Evolutionary conservation across 202 grass and related monocot species (phyloP), one percentile per base, ranked within the genome.

Genomic region (Zizania palustris): DNA sequence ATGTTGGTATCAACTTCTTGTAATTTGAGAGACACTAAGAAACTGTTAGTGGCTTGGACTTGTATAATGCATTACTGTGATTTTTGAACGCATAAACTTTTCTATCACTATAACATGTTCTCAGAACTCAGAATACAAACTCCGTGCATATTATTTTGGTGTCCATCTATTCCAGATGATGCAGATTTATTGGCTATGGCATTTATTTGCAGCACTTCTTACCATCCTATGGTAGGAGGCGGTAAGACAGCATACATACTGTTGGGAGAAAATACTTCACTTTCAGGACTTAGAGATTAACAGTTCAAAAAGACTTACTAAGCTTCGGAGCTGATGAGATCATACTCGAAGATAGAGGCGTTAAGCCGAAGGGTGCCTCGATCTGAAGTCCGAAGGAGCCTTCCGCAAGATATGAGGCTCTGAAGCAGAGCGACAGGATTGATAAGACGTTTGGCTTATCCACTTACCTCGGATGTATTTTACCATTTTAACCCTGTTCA

Each of bases 171-270:
- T 77, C 65, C 8, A 57, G 22, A 33, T 45, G 70, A 60, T 28
- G 74, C 18, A 56, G 16, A 76, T 80, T 73, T 76, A 49, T 10
- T 76, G 57, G 64, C 34, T 21, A 16, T 4, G 40, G 40, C 22
- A 18, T 84, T 84, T 49, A 8, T 75, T 45, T 50, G 56, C 76
- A 80, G 65, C 86, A 76, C 51, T 53, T 46, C 39, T 74, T n/a
- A 74, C 69, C 69, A 83, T 79, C 86, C 38, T 76, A 60, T 59
- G 70, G 77, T 85, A 86, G 74, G 72, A 75, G 74, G 76, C 88
- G 90, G 90, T 93, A 93, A 90, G 90, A n/a, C 82, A 87, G 69
- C 77, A 86, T 82, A 63, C 36, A 82, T 75, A n/a, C n/a, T n/a
- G n/a, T n/a, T n/a, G n/a, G n/a, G n/a, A n/a, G n/a, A n/a, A n/a